These are phyloP conservation scores for Emergomyces pasteurianus DNA, from an alignment of 2,329 filamentous ascomycete genomes.

Conservation along the genomic window DNA sequence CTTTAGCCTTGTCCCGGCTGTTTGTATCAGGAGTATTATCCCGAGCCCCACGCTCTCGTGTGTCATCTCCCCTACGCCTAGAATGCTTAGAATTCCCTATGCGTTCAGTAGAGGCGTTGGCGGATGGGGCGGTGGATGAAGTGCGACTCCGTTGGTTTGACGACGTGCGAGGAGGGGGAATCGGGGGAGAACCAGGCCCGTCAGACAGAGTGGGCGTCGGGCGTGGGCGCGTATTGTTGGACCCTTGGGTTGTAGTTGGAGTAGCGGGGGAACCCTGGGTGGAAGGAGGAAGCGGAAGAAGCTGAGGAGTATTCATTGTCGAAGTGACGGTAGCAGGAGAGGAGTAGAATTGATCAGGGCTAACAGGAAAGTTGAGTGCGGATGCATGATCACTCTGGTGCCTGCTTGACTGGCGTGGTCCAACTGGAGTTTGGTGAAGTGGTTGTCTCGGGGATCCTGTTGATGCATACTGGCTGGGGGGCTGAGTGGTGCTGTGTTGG, in stretches of 20 bases:
- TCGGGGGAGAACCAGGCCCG: constrained; percentile 50
- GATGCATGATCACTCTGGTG: constrained; percentile 11
- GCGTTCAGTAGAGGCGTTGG: constrained; percentile 23
- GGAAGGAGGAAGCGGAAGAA: constrained; percentile 31
- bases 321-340: constrained; percentile 24
- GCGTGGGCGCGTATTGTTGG: constrained; percentile 12
- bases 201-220: constrained; percentile 26
- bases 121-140: constrained; percentile 24
- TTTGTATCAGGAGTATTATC: constrained; percentile 29
- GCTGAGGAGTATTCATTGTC: constrained; percentile 35
- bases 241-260: constrained; percentile 13
- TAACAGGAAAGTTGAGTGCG: constrained; percentile 14
- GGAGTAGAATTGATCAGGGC: constrained; percentile 19
- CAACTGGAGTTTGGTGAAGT: constrained; percentile 40
- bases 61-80: constrained; percentile 28
- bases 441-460: constrained; percentile 39
- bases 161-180: constrained; percentile 70
- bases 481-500: constrained; percentile 40
- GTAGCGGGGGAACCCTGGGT: constrained; percentile 32
- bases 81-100: constrained; percentile 30
- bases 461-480: constrained; percentile 33
- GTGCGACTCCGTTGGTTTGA: constrained; percentile 49
- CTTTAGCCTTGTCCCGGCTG: constrained; percentile 33
- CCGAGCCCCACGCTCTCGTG: constrained; percentile 16
- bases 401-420: constrained; percentile 11